Evolutionary conservation across 2,329 filamentous ascomycete genomes (phyloP).

Genomic region (Tetracladium maxilliforme): DNA sequence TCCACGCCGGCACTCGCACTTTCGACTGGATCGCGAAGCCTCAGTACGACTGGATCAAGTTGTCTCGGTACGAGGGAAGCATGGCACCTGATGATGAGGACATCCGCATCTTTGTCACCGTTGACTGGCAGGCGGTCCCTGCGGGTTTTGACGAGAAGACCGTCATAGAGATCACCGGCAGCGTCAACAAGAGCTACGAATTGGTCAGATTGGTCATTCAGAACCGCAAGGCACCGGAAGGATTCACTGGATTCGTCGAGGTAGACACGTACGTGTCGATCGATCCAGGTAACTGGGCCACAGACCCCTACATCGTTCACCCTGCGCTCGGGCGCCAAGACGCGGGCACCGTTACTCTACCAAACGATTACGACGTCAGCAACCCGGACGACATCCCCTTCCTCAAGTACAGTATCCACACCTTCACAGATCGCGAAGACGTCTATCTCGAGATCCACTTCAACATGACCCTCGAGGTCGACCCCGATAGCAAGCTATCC

Average conservation of each 20-base stretch:
- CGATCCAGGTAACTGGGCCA: too few species aligned
- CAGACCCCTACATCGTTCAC: conserved; percentile 1
- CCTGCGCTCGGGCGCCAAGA: too few species aligned
- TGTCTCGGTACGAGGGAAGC: conserved; percentile 16
- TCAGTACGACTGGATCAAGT: conserved; percentile 17
- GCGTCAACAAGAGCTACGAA: conserved; percentile 15
- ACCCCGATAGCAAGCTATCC: conserved; percentile 22
- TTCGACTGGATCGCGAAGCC: conserved; percentile 17
- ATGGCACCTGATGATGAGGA: conserved; percentile 25
- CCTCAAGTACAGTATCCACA: too few species aligned
- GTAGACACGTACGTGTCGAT: conserved; percentile 15
- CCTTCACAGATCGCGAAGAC: too few species aligned
- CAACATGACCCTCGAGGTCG: conserved; percentile 22
- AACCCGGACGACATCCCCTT: too few species aligned
- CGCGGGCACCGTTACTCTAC: too few species aligned
- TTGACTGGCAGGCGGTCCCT: conserved; percentile 23
- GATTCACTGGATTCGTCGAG: conserved; percentile 25
- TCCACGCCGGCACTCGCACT: conserved; percentile 20
- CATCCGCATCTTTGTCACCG: conserved; percentile 19
- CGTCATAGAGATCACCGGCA: conserved; percentile 14
- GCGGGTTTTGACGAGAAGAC: conserved; percentile 13
- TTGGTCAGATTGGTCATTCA: conserved; percentile 21
- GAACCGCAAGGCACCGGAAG: conserved; percentile 14
- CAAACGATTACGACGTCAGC: too few species aligned
- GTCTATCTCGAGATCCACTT: conserved; percentile 5